Conservation (phyloP, 2,329 filamentous ascomycete genomes). For the Hymenoscyphus linearis region DNA sequence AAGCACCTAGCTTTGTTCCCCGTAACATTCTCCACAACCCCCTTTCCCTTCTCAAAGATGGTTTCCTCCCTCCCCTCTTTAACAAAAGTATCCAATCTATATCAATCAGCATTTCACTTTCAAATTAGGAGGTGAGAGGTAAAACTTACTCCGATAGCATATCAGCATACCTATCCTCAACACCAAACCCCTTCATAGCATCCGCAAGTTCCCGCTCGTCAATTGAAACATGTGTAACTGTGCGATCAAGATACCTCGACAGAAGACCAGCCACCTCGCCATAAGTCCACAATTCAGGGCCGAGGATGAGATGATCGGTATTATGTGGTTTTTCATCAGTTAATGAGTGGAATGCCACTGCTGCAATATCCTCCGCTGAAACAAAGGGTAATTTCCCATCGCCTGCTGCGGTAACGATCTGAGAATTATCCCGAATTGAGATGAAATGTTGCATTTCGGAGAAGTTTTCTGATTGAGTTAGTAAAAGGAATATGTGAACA, state of each 20-base stretch:
- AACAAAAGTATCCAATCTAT: conserved; percentile 17
- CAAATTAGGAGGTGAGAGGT: not conserved
- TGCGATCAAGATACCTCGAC: conserved; percentile 12
- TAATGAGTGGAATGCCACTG: conserved; percentile 38
- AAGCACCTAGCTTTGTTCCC: conserved; percentile 15
- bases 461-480: conserved; percentile 39
- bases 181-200: conserved; percentile 9
- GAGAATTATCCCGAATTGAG: conserved; percentile 36
- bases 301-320: conserved; percentile 35
- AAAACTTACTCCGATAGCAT: conserved; percentile 11
- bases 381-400: conserved; percentile 43
- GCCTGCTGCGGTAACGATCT: conserved; percentile 39
- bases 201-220: conserved; percentile 13
- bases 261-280: conserved; percentile 27
- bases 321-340: conserved; percentile 37
- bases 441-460: conserved; percentile 29
- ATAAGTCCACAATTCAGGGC: conserved; percentile 32
- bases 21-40: conserved; percentile 15
- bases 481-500: not conserved
- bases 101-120: not conserved
- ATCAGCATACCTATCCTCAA: conserved; percentile 16
- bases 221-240: conserved; percentile 19
- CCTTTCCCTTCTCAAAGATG: conserved; percentile 13
- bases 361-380: conserved; percentile 42
- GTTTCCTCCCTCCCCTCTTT: conserved; percentile 15